These are phyloP conservation scores for Exophiala sp. DNA, from an alignment of 2,329 filamentous ascomycete genomes.

Conservation along the genomic window DNA sequence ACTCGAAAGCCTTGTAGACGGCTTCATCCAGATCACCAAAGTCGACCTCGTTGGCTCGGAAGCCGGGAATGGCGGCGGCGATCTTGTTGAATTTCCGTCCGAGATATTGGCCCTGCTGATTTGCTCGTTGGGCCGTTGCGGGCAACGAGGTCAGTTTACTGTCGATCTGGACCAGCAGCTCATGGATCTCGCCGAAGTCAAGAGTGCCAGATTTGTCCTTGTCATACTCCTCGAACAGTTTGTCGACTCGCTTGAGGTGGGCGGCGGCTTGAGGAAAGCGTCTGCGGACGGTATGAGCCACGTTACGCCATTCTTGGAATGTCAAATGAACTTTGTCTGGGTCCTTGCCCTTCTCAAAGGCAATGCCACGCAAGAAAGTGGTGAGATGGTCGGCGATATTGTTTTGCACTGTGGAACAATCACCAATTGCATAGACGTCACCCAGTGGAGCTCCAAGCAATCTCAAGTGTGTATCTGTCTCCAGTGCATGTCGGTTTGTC, in stretches of 20 bases:
- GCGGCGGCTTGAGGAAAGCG: constrained; percentile 87
- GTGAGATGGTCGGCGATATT: constrained; percentile 91
- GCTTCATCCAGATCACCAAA: constrained; percentile 90
- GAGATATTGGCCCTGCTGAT: constrained; percentile 92
- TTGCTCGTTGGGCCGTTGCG: constrained; percentile 90
- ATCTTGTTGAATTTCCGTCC: constrained; percentile 93
- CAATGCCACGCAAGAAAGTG: constrained; percentile 80
- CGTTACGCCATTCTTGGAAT: constrained; percentile 81
- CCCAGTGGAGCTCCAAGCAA: constrained; percentile 84
- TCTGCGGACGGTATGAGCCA: constrained; percentile 78
- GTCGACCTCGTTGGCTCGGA: constrained; percentile 73
- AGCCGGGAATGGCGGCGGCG: constrained; percentile 69
- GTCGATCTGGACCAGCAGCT: constrained; percentile 89
- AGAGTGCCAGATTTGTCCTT: constrained; percentile 89
- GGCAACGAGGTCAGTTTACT: constrained; percentile 89
- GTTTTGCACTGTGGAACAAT: constrained; percentile 96
- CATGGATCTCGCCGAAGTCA: constrained; percentile 86
- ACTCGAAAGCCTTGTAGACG: constrained; percentile 91
- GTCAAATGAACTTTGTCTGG: constrained; percentile 82
- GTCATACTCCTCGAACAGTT: constrained; percentile 88
- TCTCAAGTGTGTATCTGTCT: constrained; percentile 90
- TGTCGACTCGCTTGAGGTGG: constrained; percentile 85
- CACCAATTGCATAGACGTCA: constrained; percentile 93
- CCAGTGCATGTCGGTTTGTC: constrained; percentile 84
- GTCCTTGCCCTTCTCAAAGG: constrained; percentile 88